Percentiles rank a stretch among this genome's conserved stretches.
These are phyloP conservation scores for Saccharum officinarum DNA, from an alignment of 176 grass and related monocot genomes.

Conservation along the genomic window DNA sequence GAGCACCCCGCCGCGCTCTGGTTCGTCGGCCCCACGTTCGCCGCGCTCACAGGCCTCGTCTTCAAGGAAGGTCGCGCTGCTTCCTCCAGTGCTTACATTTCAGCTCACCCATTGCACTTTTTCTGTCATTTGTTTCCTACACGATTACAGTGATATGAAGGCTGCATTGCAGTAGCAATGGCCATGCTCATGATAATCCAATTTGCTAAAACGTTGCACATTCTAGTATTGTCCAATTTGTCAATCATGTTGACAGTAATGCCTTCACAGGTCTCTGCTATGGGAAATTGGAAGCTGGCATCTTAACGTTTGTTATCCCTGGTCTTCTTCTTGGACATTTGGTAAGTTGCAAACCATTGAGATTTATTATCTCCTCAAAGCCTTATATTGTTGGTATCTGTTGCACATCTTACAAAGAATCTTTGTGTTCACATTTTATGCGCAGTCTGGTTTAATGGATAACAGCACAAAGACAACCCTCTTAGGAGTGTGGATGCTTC, in stretches of 20 bases:
- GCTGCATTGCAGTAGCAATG: background rate
- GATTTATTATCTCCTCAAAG: background rate
- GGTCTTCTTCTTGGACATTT: slow-evolving; percentile 90
- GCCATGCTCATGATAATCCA: background rate
- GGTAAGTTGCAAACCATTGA: slow-evolving; percentile 32
- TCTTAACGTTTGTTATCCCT: slow-evolving; percentile 91
- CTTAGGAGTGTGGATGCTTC: slow-evolving; percentile 74
- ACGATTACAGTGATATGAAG: too few relatives aligned
- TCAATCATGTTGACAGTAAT: background rate
- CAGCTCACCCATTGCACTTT: background rate
- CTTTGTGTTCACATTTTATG: background rate
- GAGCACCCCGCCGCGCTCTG: slow-evolving; percentile 59
- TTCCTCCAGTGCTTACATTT: too few relatives aligned
- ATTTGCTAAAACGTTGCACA: background rate
- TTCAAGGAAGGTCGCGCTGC: slow-evolving; percentile 99
- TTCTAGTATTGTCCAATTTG: background rate
- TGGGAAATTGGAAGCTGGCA: slow-evolving; percentile 83
- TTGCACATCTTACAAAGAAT: background rate
- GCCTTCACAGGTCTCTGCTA: slow-evolving; percentile 73
- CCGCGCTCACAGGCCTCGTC: slow-evolving; percentile 79
- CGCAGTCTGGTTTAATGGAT: slow-evolving; percentile 76
- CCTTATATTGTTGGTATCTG: background rate
- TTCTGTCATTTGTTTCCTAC: too few relatives aligned
- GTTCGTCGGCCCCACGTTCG: slow-evolving; percentile 81
- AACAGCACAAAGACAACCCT: slow-evolving; percentile 58